Base-by-base conservation (phyloP, 352 stramenopile genomes). In the Phytophthora sp. region DNA sequence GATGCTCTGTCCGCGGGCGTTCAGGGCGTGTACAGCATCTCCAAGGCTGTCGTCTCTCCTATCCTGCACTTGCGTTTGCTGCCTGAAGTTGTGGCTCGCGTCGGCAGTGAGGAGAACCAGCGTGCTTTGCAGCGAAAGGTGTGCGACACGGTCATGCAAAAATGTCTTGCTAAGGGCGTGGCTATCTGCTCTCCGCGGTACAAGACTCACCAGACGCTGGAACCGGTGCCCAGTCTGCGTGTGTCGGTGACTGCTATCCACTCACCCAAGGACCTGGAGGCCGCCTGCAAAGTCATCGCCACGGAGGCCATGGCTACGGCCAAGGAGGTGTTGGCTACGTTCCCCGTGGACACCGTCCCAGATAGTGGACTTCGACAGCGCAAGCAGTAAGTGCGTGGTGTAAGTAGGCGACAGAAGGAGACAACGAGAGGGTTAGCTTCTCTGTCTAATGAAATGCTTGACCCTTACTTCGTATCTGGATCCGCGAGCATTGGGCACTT, bases 161-260 rank as follows among this genome's bases (percentile, higher is more conserved):
- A 88, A 49, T 80, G 82, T 41, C 64, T 91, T 11, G 45, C 39
- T 47, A 86, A 87, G 49, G 82, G 82, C 50, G 74, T 94, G 33
- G 86, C 84, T 2, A 82, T 94, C 30, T 91, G 84, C 63, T 88
- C 82, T 44, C 82, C 83, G 20, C 77, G 82, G 21, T 90, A 92
- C 74, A 93, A 94, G 73, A 76, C 76, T 11, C 63, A 78, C 57
- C 81, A 91, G 66, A 65, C 63, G 39, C 63, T 79, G 31, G 80
- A 92, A 60, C 81, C 83, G 21, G 31, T 93, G 58, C 73, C 84
- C 11, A 94, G 84, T 63, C 76, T 94, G 66, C 86, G 86, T 42
- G 74, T 93, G 56, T 89, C 82, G 18, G 76, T 94, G 36, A 92
- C 80, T 47, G 86, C 82, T 12, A 85, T 85, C 50, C 86, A 94